Percentiles rank a stretch among this genome's conserved stretches.
Conservation (phyloP, 2,329 filamentous ascomycete species). For the Nemania serpens region DNA sequence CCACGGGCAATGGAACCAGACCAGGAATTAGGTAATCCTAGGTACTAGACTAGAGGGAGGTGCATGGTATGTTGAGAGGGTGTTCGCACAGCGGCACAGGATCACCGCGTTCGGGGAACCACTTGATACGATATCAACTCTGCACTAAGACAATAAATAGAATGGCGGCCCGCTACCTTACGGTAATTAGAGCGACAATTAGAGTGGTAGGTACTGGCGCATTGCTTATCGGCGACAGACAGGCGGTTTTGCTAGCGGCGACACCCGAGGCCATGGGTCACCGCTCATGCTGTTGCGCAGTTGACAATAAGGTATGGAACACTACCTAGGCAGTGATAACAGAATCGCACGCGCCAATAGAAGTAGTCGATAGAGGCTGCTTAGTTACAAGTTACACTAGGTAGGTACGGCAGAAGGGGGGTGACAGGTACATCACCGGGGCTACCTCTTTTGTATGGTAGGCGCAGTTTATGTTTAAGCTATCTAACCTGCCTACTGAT, state of each 20-base stretch:
- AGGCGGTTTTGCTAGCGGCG: conserved; percentile 11
- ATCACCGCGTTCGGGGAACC: conserved; percentile 15
- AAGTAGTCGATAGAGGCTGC: too few relatives aligned
- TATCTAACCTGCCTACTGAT: too few relatives aligned
- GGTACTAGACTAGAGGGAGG: too few relatives aligned
- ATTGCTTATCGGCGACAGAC: neutral
- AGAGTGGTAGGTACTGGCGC: too few relatives aligned
- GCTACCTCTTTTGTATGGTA: too few relatives aligned
- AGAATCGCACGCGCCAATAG: neutral
- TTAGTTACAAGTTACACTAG: too few relatives aligned
- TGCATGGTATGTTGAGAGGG: too few relatives aligned
- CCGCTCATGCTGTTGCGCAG: neutral
- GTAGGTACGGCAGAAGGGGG: too few relatives aligned
- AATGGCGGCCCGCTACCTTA: conserved; percentile 1
- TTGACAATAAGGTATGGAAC: neutral
- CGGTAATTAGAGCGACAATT: too few relatives aligned
- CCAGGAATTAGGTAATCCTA: neutral
- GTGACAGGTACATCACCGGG: too few relatives aligned
- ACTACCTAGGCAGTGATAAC: too few relatives aligned
- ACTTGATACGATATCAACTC: conserved; percentile 5
- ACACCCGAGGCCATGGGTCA: conserved; percentile 10
- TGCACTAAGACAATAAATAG: neutral
- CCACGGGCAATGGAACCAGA: neutral
- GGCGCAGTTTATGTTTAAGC: too few relatives aligned
- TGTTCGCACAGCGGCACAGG: neutral